Base-by-base conservation (phyloP, 2,329 filamentous ascomycete species). In the Ophiosphaerella narmari region DNA sequence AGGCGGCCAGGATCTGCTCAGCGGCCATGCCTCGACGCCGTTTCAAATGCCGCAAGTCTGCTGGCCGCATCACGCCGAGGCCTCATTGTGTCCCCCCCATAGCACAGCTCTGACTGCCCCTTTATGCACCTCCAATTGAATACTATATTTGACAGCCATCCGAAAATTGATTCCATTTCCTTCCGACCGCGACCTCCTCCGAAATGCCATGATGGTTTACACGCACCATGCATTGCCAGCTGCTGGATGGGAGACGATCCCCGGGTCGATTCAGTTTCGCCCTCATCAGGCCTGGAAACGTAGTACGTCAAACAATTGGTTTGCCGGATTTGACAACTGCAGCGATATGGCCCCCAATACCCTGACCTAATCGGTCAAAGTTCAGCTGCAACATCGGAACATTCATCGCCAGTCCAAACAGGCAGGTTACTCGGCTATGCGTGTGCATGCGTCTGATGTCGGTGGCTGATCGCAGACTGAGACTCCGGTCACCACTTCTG, bases 111-210 rank as follows among this genome's bases (percentile, higher is more conserved):
- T 8, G 16, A 31, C 42, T 57, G 49, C 57, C 62, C 62, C 60
- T 63, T 66, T 62, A 65, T 65, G 63, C 61, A 46, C 24, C 45
- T 32, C 29, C 39, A n/a, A 33, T 46, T 43, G 49, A 53, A 40
- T 53, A 47, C 46, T 47, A 46, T 39, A 39, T 39, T 46, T 23
- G 29, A 34, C 36, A 34, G 29, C 14, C 18, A 21, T 21, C 18
- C 18, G 18, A 21, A 21, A 16, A 34, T 29, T 42, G 31, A 41
- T 16, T 31, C n/a, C 31, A 11, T 16, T n/a, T 14, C 31, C 39
- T 14, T 41, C 24, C 6, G 14, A 11, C 23, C 31, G 11, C 21
- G 21, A 12, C 26, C 39, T 7, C n/a, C 11, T 18, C 24, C 18
- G 13, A 7, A 14, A 42, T 29, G 29, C 29, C 21, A 12, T 16